phyloP scores from a whole-genome alignment of 2,329 filamentous ascomycete genomes.

The Fusarium sp. region DNA sequence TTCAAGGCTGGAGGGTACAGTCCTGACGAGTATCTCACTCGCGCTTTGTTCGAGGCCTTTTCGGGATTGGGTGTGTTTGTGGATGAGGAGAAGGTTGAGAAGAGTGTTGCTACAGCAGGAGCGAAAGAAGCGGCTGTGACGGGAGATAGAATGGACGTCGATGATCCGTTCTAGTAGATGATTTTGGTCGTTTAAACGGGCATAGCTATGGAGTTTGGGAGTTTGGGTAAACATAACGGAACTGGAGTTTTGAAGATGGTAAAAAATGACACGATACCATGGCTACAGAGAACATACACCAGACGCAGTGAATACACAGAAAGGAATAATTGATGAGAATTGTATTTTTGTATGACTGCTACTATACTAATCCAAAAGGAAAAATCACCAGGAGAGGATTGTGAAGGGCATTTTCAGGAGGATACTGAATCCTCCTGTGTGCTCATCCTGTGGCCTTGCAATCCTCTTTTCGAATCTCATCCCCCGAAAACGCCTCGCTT shows the following conservation, averaged over 20 bases:
- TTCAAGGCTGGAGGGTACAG: constrained; percentile 84
- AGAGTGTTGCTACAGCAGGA: constrained; percentile 45
- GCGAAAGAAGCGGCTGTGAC: constrained; percentile 49
- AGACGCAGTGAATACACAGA: not conserved
- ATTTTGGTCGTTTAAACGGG: constrained; percentile 1
- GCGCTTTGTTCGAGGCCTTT: constrained; percentile 88
- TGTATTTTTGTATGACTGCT: constrained; percentile 36
- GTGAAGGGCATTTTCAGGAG: not conserved
- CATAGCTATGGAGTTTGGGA: constrained; percentile 42
- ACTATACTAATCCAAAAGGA: constrained; percentile 39
- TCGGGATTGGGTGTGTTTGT: constrained; percentile 88
- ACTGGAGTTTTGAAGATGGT: constrained; percentile 2
- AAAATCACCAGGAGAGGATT: constrained; percentile 20
- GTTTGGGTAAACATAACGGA: not conserved
- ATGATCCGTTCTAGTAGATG: constrained; percentile 53
- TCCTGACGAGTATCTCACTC: constrained; percentile 79
- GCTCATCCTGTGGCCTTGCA: constrained; percentile 15
- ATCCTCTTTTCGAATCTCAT: constrained; percentile 38
- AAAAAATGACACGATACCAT: constrained; percentile 12
- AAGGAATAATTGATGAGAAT: constrained; percentile 5
- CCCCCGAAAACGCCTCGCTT: constrained; percentile 46
- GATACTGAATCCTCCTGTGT: not conserved
- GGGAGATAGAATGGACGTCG: constrained; percentile 56
- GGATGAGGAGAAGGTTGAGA: constrained; percentile 72
- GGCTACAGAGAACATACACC: not conserved